Evolutionary conservation across 176 grass and related monocot species (phyloP).

Genomic region (Thalia dealbata): DNA sequence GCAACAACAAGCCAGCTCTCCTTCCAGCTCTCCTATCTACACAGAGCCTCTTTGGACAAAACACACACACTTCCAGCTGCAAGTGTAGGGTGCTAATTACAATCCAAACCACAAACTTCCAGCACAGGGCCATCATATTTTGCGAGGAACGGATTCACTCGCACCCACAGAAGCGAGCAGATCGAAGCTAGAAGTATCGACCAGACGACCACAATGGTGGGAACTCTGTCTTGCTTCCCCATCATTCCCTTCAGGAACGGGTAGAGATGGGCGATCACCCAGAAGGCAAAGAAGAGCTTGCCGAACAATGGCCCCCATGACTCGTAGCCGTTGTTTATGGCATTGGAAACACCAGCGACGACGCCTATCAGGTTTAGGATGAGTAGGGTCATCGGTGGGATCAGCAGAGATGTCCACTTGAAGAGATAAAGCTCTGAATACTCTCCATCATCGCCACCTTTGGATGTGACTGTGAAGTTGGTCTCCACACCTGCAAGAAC

Average conservation of each 20-base stretch:
- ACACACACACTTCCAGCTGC: constrained; percentile 1
- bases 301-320: constrained; percentile 41
- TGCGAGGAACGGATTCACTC: constrained; percentile 33
- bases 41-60: background rate
- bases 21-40: background rate
- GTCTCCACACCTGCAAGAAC: constrained; percentile 35
- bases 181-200: constrained; percentile 39
- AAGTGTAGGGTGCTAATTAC: constrained; percentile 16
- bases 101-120: constrained; percentile 40
- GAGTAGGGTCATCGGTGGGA: constrained; percentile 39
- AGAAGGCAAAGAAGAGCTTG: constrained; percentile 35
- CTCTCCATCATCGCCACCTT: constrained; percentile 37
- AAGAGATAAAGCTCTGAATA: constrained; percentile 38
- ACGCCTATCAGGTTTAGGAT: constrained; percentile 38
- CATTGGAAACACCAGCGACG: constrained; percentile 30
- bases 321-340: constrained; percentile 30
- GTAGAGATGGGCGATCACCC: constrained; percentile 45
- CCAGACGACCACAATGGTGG: constrained; percentile 39
- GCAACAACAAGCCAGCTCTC: background rate
- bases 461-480: constrained; percentile 45
- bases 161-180: constrained; percentile 37
- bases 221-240: constrained; percentile 37
- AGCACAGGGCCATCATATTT: constrained; percentile 37
- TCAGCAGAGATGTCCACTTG: constrained; percentile 38
- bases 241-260: constrained; percentile 46